Percentiles rank a stretch among this genome's conserved stretches.
These are phyloP conservation scores for Clavispora vitiphila DNA, from an alignment of 805 yeast species.

Conservation along the genomic window DNA sequence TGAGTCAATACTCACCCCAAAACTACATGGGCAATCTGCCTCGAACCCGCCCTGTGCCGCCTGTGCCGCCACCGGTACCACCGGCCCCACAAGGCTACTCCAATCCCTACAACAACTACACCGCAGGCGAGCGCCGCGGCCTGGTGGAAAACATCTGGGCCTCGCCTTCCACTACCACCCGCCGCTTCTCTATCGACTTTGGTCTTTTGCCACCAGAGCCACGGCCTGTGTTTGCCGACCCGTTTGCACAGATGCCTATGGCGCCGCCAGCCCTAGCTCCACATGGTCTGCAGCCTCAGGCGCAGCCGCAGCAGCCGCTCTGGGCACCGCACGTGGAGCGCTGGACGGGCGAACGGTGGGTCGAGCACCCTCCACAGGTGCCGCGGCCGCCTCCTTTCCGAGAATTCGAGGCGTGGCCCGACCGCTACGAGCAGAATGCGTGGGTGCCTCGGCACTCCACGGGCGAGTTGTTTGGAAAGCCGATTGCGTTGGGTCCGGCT, in stretches of 20 bases:
- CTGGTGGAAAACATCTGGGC: constrained; percentile 9
- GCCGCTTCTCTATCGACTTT: constrained; percentile 8
- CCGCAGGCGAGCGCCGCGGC: constrained; percentile 2
- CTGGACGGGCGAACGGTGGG: background rate
- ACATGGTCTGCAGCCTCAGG: too few species aligned
- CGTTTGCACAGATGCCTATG: background rate
- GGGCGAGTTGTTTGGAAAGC: background rate
- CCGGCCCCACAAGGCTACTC: too few species aligned
- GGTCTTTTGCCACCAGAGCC: constrained; percentile 1
- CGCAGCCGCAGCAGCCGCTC: too few species aligned
- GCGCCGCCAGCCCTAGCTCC: background rate
- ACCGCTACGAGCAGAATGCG: background rate
- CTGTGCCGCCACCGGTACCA: too few species aligned
- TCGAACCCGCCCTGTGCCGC: background rate
- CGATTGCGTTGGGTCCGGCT: background rate
- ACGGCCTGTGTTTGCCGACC: background rate
- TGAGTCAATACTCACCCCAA: background rate
- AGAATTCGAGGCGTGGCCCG: background rate
- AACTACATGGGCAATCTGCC: background rate
- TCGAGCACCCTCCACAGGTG: background rate
- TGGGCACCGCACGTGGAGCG: constrained; percentile 3
- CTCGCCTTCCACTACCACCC: constrained; percentile 2
- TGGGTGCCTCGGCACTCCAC: background rate
- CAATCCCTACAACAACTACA: background rate
- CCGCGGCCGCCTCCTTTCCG: background rate